These are phyloP conservation scores for Zea mays DNA, from an alignment of 176 grass and related monocot species.

Conservation along the genomic window DNA sequence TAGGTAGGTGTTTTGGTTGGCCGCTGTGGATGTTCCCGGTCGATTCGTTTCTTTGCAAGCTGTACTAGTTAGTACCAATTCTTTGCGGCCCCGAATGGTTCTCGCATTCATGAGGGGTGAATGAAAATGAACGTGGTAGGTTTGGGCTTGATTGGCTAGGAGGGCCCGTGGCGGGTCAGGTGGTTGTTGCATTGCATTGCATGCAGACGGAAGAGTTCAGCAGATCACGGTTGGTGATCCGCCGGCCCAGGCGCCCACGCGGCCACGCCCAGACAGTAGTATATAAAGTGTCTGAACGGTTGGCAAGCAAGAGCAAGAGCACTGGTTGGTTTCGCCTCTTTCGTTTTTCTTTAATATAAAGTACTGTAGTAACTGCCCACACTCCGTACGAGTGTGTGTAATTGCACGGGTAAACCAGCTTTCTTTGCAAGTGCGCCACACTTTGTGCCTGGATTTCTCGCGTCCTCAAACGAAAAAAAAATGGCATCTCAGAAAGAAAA, in stretches of 20 bases:
- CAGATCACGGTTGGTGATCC: background rate
- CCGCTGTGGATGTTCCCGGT: background rate
- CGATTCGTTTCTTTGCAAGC: background rate
- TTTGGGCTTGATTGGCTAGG: background rate
- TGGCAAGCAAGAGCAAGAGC: too few relatives aligned
- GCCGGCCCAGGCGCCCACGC: too few relatives aligned
- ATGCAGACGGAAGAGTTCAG: background rate
- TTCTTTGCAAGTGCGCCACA: too few relatives aligned
- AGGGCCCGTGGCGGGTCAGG: background rate
- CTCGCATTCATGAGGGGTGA: background rate
- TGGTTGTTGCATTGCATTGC: background rate
- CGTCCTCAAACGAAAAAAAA: background rate
- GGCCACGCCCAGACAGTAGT: too few relatives aligned
- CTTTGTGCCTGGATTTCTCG: too few relatives aligned
- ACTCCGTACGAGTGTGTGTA: too few relatives aligned
- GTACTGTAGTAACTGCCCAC: too few relatives aligned
- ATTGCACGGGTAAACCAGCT: too few relatives aligned
- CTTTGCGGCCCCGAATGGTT: background rate
- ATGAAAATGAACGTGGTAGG: background rate
- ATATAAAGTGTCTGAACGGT: too few relatives aligned
- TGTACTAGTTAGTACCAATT: background rate
- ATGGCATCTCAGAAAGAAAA: background rate
- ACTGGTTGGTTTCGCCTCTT: too few relatives aligned
- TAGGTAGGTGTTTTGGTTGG: background rate
- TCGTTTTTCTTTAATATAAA: too few relatives aligned